A percentile compares a stretch with the other conserved stretches of the same genome.
phyloP scores from a whole-genome alignment of 306 rosid genomes.

The Corylus heterophylla region DNA sequence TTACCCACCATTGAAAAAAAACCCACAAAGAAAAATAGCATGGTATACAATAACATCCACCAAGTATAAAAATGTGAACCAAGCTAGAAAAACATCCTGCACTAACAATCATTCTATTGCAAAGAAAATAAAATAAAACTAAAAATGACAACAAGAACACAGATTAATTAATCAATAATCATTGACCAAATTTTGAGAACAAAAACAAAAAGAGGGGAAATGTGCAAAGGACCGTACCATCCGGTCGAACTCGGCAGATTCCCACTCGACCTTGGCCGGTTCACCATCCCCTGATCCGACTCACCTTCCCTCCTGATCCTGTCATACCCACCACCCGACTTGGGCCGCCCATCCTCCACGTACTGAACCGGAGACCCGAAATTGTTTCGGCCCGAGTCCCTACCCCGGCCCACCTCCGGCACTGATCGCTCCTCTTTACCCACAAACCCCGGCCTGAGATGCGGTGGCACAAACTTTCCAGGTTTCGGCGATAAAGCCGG shows the following conservation, averaged over 20 bases:
- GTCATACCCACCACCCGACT: constrained; percentile 63
- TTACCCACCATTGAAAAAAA: background rate
- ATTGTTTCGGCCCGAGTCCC: constrained; percentile 34
- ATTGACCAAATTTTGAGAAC: background rate
- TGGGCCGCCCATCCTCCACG: constrained; percentile 59
- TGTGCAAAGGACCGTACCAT: constrained; percentile 29
- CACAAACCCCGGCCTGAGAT: constrained; percentile 77
- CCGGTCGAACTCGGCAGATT: constrained; percentile 40
- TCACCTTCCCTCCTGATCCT: constrained; percentile 45
- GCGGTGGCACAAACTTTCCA: constrained; percentile 77
- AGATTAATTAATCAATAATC: background rate
- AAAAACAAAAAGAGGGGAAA: background rate
- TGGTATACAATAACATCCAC: background rate
- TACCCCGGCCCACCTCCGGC: constrained; percentile 40
- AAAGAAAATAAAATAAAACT: background rate
- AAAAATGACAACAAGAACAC: background rate
- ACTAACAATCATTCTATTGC: background rate
- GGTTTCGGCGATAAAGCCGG: constrained; percentile 36
- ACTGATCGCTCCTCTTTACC: constrained; percentile 45
- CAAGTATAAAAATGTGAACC: background rate
- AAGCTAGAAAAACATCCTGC: background rate
- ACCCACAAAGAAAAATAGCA: background rate
- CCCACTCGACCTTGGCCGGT: constrained; percentile 51
- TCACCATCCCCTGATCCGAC: constrained; percentile 39
- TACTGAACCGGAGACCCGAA: constrained; percentile 33